These are phyloP conservation scores for Zasmidium angulare DNA, from an alignment of 2,329 filamentous ascomycete species.

Conservation along the genomic window DNA sequence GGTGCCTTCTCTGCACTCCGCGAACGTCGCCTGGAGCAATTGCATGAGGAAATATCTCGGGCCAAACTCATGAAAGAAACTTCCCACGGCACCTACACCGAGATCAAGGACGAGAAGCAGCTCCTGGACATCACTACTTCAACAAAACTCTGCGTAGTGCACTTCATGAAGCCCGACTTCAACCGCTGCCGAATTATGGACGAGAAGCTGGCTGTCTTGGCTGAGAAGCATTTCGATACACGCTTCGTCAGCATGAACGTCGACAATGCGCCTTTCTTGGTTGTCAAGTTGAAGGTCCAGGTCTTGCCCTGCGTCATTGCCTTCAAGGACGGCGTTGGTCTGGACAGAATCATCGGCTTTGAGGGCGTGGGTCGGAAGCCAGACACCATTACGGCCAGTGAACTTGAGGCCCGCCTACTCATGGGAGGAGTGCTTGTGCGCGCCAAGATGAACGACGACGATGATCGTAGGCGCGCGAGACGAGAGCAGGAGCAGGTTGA, in stretches of 20 bases:
- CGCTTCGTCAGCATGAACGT: constrained; percentile 59
- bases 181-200: constrained; percentile 63
- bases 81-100: constrained; percentile 51
- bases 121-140: constrained; percentile 62
- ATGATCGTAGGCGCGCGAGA: constrained; percentile 37
- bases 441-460: constrained; percentile 51
- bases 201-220: constrained; percentile 55
- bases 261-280: constrained; percentile 60
- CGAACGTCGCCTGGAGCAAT: constrained; percentile 57
- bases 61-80: constrained; percentile 49
- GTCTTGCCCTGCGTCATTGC: constrained; percentile 60
- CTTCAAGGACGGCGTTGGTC: constrained; percentile 56
- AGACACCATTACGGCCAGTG: constrained; percentile 55
- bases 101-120: constrained; percentile 59
- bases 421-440: constrained; percentile 53
- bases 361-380: constrained; percentile 56
- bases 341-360: constrained; percentile 60
- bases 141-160: constrained; percentile 58
- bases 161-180: constrained; percentile 66
- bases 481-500: constrained; percentile 34
- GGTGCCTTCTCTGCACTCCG: constrained; percentile 55
- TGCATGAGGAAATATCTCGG: constrained; percentile 56
- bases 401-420: constrained; percentile 55
- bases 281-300: constrained; percentile 58
- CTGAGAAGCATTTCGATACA: constrained; percentile 59